Evolutionary conservation across 352 stramenopile genomes (phyloP).

Genomic region (Pseudoperonospora humuli): DNA sequence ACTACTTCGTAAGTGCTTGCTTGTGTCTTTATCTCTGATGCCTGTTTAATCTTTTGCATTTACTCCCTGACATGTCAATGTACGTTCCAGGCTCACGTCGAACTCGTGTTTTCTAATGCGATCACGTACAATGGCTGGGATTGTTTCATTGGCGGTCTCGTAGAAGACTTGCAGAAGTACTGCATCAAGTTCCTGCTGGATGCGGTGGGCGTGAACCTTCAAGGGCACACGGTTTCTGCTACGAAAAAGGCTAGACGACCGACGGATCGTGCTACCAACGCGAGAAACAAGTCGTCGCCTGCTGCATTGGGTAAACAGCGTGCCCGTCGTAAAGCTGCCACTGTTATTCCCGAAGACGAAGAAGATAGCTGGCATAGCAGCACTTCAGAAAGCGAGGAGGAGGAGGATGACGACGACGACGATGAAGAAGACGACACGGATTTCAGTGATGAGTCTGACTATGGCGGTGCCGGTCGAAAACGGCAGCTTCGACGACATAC

Average conservation of each 20-base stretch:
- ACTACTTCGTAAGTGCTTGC: conserved; percentile 71
- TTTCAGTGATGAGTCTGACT: conserved; percentile 34
- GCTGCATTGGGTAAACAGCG: conserved; percentile 28
- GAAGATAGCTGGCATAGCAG: conserved; percentile 47
- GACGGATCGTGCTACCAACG: neutral
- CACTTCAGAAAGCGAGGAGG: conserved; percentile 33
- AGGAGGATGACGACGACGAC: conserved; percentile 56
- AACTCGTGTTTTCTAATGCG: conserved; percentile 73
- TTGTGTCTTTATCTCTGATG: neutral
- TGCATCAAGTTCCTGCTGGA: conserved; percentile 70
- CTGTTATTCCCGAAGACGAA: conserved; percentile 34
- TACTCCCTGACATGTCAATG: conserved; percentile 5
- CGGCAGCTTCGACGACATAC: conserved; percentile 25
- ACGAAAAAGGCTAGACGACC: conserved; percentile 7
- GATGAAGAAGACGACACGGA: conserved; percentile 59
- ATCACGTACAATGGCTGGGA: conserved; percentile 75
- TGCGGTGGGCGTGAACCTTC: conserved; percentile 33
- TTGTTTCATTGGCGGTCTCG: conserved; percentile 44
- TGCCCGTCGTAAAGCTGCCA: conserved; percentile 9
- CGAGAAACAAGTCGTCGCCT: conserved; percentile 14
- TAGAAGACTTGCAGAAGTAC: conserved; percentile 62
- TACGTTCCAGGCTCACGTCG: conserved; percentile 47
- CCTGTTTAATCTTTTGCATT: neutral
- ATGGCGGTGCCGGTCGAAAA: conserved; percentile 21
- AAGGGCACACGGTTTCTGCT: conserved; percentile 17